Base-by-base conservation (phyloP, 1,284 basidiomycete genomes). In the Sporisorium iseilematis-ciliati region DNA sequence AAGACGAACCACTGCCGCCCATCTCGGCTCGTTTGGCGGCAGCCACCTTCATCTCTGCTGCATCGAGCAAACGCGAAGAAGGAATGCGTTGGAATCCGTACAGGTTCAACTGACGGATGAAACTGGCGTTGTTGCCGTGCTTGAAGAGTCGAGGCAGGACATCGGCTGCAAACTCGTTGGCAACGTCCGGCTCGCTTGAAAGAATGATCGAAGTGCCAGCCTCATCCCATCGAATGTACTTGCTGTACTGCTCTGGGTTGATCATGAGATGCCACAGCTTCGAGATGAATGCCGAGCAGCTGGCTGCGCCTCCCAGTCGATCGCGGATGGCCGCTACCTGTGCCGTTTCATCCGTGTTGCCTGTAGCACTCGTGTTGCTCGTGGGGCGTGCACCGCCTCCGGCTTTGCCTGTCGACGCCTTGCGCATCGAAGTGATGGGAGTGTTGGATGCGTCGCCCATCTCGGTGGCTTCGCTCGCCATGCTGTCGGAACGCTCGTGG, bases 251-350 rank as follows among this genome's bases (percentile, higher is more conserved):
- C 6, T 64, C 72, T 8, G 83, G 83, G 59, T 81, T 81, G 67
- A 80, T 81, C 82, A 85, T 83, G 16, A 85, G 75, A 58, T 82
- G 82, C 83, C 83, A 85, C 21, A 85, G 75, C 68, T 85, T 85
- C 40, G 79, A 80, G 57, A 85, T 84, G 50, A 85, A 85, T 2
- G 83, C 83, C 4, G 82, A 82, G 67, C 83, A 85, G 70, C 84
- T 82, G 23, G 83, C 82, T 0, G 83, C 81, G 21, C 83, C 83
- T 11, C 82, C 82, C 14, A 84, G 69, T 11, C 81, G 65, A 48
- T 85, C 82, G 43, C 83, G 77, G 59, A 85, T 84, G 25, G 79
- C 80, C n/a, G 79, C 77, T 4, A 84, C 83, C 53, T 83, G 79
- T 4, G 74, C 73, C 40, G 71, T 83, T 68, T 84, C 82, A 59